Evolutionary conservation across 2,329 filamentous ascomycete species (phyloP), one percentile per base, ranked within the genome.

Genomic region (Trichophyton benhamiae): DNA sequence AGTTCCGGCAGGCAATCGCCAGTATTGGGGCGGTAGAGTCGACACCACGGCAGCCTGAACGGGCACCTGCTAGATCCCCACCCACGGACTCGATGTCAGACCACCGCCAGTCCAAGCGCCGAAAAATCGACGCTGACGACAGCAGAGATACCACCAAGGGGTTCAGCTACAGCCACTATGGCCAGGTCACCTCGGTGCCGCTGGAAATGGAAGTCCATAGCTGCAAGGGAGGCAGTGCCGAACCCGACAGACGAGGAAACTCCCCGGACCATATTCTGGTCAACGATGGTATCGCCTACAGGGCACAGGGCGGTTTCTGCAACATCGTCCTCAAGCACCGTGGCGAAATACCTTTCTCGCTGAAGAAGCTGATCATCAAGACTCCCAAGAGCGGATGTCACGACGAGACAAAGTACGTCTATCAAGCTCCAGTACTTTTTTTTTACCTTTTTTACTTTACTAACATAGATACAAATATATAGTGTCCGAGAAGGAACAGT

Each of bases 301-400:
- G 91, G 74, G 95, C 91, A 42, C 89, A 92, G 71, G 86, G 84
- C n/a, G 87, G 87, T 64, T 83, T 85, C 62, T 96, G 91, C 76
- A 96, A 96, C 70, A 84, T 97, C 67, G 80, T 97, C 11, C 75
- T 97, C 61, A 83, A 84, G 62, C 92, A 97, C 71, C 85, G 87
- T 66, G 90, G 88, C 52, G 85, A 85, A 42, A 87, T 87, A 1
- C 83, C 88, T 0, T 97, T 97, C 69, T 88, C 83, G 60, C 75
- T 97, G 61, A 87, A 90, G 67, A 92, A 92, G 75, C 77, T 97
- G 58, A 81, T 95, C 65, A 95, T 97, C 73, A 91, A 89, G 72
- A 90, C 89, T 8, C 92, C 92, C 0, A 84, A 85, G 65, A 76
- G 82, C 49, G 42, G 41, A 58, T 62, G 42, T 58, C 61, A 36